phyloP scores from a whole-genome alignment of 345 rosid genomes.

The Salix suchowensis region DNA sequence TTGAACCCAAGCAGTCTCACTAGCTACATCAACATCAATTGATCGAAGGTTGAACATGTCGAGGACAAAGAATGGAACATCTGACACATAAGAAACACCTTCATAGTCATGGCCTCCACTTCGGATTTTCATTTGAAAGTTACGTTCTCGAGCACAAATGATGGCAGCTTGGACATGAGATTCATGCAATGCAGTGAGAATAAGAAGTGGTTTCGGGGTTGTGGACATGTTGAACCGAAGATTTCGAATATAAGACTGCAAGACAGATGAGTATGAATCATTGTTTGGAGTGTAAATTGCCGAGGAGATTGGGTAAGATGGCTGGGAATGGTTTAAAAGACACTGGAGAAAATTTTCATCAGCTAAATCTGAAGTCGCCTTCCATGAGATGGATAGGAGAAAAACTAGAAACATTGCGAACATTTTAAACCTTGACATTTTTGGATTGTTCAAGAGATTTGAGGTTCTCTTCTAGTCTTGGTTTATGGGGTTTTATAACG shows the following conservation, averaged over 20 bases:
- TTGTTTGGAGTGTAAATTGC: slow-evolving; percentile 17
- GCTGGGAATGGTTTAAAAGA: slow-evolving; percentile 11
- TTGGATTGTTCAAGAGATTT: neutral
- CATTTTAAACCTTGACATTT: neutral
- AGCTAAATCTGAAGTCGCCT: neutral
- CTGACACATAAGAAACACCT: slow-evolving; percentile 4
- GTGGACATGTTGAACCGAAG: slow-evolving; percentile 6
- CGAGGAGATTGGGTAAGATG: slow-evolving; percentile 13
- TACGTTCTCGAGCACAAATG: neutral
- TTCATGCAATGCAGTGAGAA: neutral
- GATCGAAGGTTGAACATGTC: slow-evolving; percentile 8
- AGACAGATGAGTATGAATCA: slow-evolving; percentile 14
- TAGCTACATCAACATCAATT: neutral
- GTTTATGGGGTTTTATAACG: neutral
- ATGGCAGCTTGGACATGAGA: slow-evolving; percentile 10
- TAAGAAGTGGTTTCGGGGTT: slow-evolving; percentile 1
- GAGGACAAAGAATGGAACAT: slow-evolving; percentile 3
- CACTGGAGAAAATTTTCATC: slow-evolving; percentile 13
- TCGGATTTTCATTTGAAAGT: slow-evolving; percentile 4
- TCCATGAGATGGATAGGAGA: neutral
- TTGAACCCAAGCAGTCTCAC: slow-evolving; percentile 6
- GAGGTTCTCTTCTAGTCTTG: neutral
- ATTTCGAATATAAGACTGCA: neutral
- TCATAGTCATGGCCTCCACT: slow-evolving; percentile 9
- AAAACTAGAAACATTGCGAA: neutral